Evolutionary conservation across 495 filamentous ascomycete genomes (phyloP), one percentile per base, ranked within the genome.

Genomic region (Gamarada debralockiae): DNA sequence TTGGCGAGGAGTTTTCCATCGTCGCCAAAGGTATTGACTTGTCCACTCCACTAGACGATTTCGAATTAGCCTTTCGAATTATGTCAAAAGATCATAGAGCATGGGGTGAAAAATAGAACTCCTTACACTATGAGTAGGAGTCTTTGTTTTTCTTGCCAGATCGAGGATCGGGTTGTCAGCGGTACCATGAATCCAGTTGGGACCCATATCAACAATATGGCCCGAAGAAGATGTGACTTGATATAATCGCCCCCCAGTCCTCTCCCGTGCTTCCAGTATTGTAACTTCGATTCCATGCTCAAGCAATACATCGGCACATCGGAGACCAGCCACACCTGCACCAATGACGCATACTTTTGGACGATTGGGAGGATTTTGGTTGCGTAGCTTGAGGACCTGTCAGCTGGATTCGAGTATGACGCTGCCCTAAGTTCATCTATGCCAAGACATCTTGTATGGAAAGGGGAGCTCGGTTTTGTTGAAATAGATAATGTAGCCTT

Each of bases 141-240:
- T 90, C 2, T 76, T 67, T 0, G 86, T 90, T 60, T 82, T 69
- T 55, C 80, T 75, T 13, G 89, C 90, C 25, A 98, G 75, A 29
- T 86, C 78, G 48, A 87, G 37, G 18, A 98, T 92, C 4, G 93
- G 92, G 63, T 96, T 98, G 43, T 86, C 69, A 1, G 83, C 77
- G 0, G 87, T 86, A 31, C 93, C 93, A 66, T 97, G 92, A 22
- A 96, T 95, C 92, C 92, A 97, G 63, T 97, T 97, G 6, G 92
- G 85, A 5, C 92, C 92, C 18, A 89, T 86, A 59, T 76, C 73
- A 12, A 78, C 65, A n/a, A 74, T 53, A 15, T 77, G 72, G 7
- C 71, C 75, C 18, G 71, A 71, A 3, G 74, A 67, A 0, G 80
- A 62, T n/a, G 51, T 62, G 34, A 68, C 61, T 57, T 81, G 78